phyloP scores from a whole-genome alignment of 768 basidiomycete species.

The Lepiota venenata region DNA sequence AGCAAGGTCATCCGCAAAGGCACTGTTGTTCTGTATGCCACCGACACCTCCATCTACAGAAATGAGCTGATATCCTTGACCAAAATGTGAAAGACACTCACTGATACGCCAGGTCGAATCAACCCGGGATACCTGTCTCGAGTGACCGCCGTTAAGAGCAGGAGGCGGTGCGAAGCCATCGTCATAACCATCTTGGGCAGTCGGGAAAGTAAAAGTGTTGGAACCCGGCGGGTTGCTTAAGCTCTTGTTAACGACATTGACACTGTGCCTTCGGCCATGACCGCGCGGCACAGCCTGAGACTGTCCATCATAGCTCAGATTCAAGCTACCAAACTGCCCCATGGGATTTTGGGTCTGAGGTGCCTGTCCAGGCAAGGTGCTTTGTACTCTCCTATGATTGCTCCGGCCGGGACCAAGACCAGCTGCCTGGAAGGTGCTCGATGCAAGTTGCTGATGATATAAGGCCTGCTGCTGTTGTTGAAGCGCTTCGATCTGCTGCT shows the following conservation, averaged over 20 bases:
- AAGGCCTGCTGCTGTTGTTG: slow-evolving; percentile 90
- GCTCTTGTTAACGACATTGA: slow-evolving; percentile 85
- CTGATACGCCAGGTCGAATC: slow-evolving; percentile 91
- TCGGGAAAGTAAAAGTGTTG: slow-evolving; percentile 43
- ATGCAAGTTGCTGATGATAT: slow-evolving; percentile 87
- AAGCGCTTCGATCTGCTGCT: slow-evolving; percentile 86
- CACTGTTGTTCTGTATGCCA: slow-evolving; percentile 56
- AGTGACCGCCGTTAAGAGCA: slow-evolving; percentile 59
- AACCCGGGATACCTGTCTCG: slow-evolving; percentile 69
- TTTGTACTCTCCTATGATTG: slow-evolving; percentile 82
- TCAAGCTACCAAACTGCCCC: slow-evolving; percentile 65
- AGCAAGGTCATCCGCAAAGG: slow-evolving; percentile 81
- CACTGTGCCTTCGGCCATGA: slow-evolving; percentile 87
- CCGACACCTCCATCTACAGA: slow-evolving; percentile 72
- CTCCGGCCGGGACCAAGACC: slow-evolving; percentile 64
- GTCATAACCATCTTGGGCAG: slow-evolving; percentile 66
- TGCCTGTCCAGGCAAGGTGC: slow-evolving; percentile 56
- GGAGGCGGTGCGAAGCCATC: slow-evolving; percentile 72
- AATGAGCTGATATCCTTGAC: slow-evolving; percentile 12
- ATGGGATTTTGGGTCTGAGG: slow-evolving; percentile 55
- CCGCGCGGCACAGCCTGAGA: slow-evolving; percentile 69
- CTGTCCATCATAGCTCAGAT: slow-evolving; percentile 61
- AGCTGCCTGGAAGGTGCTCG: slow-evolving; percentile 77
- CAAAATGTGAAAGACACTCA: slow-evolving; percentile 35
- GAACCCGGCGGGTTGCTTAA: slow-evolving; percentile 44